Conservation (phyloP, 2,329 filamentous ascomycete genomes). For the Pseudopithomyces chartarum region DNA sequence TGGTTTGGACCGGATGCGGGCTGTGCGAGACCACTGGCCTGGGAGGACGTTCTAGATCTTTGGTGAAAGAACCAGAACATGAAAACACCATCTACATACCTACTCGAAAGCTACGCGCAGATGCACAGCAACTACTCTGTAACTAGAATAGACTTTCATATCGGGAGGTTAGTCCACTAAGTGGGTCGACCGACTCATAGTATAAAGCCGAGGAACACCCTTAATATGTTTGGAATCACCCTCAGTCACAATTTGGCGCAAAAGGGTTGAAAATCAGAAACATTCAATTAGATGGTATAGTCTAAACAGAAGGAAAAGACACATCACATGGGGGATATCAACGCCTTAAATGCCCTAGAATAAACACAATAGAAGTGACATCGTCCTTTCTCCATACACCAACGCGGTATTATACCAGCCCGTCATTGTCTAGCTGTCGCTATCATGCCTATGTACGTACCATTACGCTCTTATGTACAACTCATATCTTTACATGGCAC, state of each 20-base stretch:
- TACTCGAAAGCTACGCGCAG: too few relatives aligned
- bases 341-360: neutral
- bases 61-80: too few relatives aligned
- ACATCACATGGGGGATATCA: conserved; percentile 5
- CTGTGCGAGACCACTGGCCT: too few relatives aligned
- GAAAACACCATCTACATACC: too few relatives aligned
- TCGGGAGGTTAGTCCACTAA: too few relatives aligned
- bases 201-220: too few relatives aligned
- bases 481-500: neutral
- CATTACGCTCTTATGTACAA: conserved; percentile 1
- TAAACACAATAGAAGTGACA: neutral
- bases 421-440: neutral
- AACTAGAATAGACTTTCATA: too few relatives aligned
- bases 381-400: neutral
- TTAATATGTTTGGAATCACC: too few relatives aligned
- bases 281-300: conserved; percentile 5
- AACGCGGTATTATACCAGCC: neutral
- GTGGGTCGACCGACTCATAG: too few relatives aligned
- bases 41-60: too few relatives aligned
- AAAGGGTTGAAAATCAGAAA: neutral
- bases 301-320: conserved; percentile 3
- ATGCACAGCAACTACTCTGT: too few relatives aligned
- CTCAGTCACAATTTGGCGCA: neutral
- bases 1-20: neutral
- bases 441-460: conserved; percentile 3